Evolutionary conservation across 192 early-diverging fungal genomes (phyloP), one percentile per base, ranked within the genome.

Genomic region (Backusella liffmaniae): DNA sequence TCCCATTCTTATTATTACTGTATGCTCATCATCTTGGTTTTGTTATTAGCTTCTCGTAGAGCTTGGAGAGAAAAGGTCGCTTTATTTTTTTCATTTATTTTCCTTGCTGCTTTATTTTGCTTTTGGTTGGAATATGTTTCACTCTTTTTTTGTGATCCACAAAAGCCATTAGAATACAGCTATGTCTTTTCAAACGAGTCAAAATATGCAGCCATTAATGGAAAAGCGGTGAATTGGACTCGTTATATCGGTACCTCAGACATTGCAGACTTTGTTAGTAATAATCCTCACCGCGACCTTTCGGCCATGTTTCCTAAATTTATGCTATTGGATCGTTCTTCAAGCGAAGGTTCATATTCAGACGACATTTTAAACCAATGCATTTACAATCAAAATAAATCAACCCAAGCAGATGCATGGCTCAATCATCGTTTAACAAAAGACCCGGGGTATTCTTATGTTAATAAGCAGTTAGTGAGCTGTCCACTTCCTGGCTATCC

Each of bases 1-100:
- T 1, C 3, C 8, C 29, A 62, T 29, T 29, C 12, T 23, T 26
- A 59, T 35, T 10, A 26, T 35, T 10, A 26, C 15, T 21, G 65
- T 29, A 37, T 13, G 12, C 66, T 12, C 66, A 15, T 53, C 32
- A 65, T 42, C 29, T 72, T 65, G 23, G 16, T 30, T 56, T 35
- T 30, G 0, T 29, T 21, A 56, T 21, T 35, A 80, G 79, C 70
- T 51, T 49, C 70, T 15, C 74, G 79, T 16, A 70, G 49, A n/a
- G 74, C 71, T 16, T 80, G 74, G 74, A 51, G 76, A 42, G 80
- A 82, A 72, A 82, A 82, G 62, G 72, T 82, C 1, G 76, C 80
- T 0, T 70, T 82, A 23, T 77, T 67, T 34, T 70, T 78, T 49
- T 32, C 78, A 1, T 68, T 78, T 30, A 16, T 78, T 13, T 73